A percentile compares a stretch with the other conserved stretches of the same genome.
phyloP scores from a whole-genome alignment of 2,329 filamentous ascomycete genomes.

The Grosmannia penicillata region DNA sequence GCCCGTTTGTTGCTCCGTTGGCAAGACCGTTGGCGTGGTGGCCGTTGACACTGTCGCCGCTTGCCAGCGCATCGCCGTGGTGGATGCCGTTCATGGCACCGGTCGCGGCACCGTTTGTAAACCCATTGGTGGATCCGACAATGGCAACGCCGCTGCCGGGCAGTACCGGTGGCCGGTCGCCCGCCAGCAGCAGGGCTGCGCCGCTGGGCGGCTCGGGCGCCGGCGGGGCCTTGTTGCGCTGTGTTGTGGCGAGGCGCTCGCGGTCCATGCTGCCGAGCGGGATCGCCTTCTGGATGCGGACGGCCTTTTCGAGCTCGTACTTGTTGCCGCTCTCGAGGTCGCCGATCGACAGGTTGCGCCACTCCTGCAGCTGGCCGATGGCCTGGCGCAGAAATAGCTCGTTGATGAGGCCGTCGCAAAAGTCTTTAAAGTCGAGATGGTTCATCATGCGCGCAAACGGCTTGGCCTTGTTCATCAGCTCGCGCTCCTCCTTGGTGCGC shows the following conservation, averaged over 20 bases:
- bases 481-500: constrained; percentile 85
- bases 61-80: no score
- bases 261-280: constrained; percentile 76
- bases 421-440: constrained; percentile 71
- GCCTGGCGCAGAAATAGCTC: constrained; percentile 85
- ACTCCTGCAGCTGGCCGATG: constrained; percentile 83
- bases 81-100: no score
- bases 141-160: constrained; percentile 3
- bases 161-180: not conserved
- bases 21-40: no score
- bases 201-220: constrained; percentile 61
- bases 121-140: constrained; percentile 21
- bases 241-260: constrained; percentile 55
- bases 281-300: constrained; percentile 52
- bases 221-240: constrained; percentile 56
- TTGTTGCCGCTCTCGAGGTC: constrained; percentile 79
- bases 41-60: no score
- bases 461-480: constrained; percentile 83
- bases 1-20: no score
- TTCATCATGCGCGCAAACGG: constrained; percentile 97
- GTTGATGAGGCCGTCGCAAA: constrained; percentile 73
- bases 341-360: constrained; percentile 71
- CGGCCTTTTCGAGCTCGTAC: constrained; percentile 78
- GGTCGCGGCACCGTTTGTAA: no score
- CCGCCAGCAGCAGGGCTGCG: constrained; percentile 58